These are phyloP conservation scores for Acanthamoeba lugdunensis DNA, from an alignment of 208 protist species.

Conservation along the genomic window DNA sequence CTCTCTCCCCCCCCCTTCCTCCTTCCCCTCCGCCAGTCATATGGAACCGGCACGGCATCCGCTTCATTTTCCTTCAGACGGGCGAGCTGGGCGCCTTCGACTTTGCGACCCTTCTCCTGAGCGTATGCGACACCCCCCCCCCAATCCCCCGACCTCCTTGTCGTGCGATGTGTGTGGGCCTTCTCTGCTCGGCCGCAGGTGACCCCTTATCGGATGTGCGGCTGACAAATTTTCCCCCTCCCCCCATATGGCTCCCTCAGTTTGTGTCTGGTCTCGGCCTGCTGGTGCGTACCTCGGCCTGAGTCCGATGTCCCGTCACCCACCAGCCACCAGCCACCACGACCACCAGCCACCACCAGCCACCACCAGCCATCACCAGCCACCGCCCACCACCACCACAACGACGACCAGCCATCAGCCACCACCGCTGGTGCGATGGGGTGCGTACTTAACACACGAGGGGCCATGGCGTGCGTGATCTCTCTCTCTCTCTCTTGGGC, in stretches of 20 bases:
- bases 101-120: slow-evolving; percentile 19
- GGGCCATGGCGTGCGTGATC: no score
- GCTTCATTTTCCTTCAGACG: slow-evolving; percentile 41
- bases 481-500: not conserved
- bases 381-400: no score
- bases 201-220: no score
- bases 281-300: not conserved
- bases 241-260: not conserved
- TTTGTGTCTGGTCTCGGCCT: not conserved
- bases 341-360: no score
- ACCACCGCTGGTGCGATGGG: no score
- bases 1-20: not conserved
- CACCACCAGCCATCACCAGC: no score
- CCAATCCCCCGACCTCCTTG: not conserved
- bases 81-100: slow-evolving; percentile 46
- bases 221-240: not conserved
- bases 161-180: no score
- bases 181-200: no score
- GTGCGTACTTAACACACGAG: no score
- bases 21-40: not conserved
- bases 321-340: no score
- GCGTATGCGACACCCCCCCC: not conserved
- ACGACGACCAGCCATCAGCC: no score
- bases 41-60: slow-evolving; percentile 67
- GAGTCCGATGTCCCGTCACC: no score